A percentile compares a stretch with the other conserved stretches of the same genome.
phyloP scores from a whole-genome alignment of 1,284 basidiomycete species.

The Xerocomus minutiporus region DNA sequence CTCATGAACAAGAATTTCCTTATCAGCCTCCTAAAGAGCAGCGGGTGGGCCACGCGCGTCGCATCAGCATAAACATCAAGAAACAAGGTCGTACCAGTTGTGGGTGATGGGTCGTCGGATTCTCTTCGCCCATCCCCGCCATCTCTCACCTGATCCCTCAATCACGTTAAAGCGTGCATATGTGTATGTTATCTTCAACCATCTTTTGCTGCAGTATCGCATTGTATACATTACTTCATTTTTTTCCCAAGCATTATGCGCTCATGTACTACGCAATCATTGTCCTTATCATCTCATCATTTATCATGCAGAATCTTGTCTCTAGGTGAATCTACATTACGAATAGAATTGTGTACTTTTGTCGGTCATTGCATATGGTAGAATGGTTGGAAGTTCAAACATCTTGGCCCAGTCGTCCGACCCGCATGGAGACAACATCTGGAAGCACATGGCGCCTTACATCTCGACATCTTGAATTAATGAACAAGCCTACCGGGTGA shows the following conservation, averaged over 20 bases:
- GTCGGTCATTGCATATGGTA: too few species aligned
- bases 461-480: background rate
- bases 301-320: slow-evolving; percentile 1
- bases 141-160: background rate
- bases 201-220: background rate
- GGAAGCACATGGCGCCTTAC: too few species aligned
- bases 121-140: background rate
- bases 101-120: slow-evolving; percentile 9
- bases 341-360: background rate
- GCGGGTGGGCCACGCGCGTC: slow-evolving; percentile 30
- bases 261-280: background rate
- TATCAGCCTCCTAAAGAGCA: slow-evolving; percentile 28
- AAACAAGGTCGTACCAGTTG: slow-evolving; percentile 15
- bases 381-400: background rate
- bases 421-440: background rate
- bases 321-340: background rate
- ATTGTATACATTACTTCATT: background rate
- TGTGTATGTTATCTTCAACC: slow-evolving; percentile 2
- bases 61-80: slow-evolving; percentile 34
- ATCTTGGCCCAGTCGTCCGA: background rate
- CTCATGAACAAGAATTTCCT: slow-evolving; percentile 23
- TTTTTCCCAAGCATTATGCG: background rate
- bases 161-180: background rate
- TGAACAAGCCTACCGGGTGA: background rate
- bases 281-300: background rate